Evolutionary conservation across 148 eudicot genomes (phyloP), one percentile per base, ranked within the genome.

Genomic region (Chenopodium formosanum): DNA sequence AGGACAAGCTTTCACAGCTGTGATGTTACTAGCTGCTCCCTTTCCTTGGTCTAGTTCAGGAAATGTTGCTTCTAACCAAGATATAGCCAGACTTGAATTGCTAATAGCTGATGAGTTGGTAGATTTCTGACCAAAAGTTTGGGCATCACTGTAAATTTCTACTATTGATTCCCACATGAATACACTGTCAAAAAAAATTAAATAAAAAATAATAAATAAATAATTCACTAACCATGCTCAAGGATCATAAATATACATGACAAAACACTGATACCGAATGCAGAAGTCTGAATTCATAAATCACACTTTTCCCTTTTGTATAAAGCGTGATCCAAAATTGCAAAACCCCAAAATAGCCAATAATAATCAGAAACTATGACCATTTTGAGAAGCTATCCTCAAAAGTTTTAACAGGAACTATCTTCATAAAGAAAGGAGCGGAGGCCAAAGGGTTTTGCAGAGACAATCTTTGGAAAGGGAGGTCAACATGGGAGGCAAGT

Each of bases 11-110:
- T 89, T 90, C 74, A 91, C 89, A 67, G 87, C 88, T 74, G 83
- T 83, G 8, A 82, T 76, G 76, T 85, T 86, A 85, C 85, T 92
- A 53, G 82, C 84, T 87, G 82, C 84, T 87, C 88, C 91, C 74
- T 78, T 86, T 82, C 84, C 86, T 80, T 87, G 87, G 78, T 76
- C 83, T 78, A 96, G 84, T 78, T 91, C 97, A 14, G 98, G 95
- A 86, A 96, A 96, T 80, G 97, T 90, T n/a, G 95, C 90, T 87
- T 94, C 99, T 84, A 96, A 86, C 99, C 99, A 96, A 80, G 94
- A 88, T 80, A 96, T 91, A 68, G 98, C 99, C 84, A 88, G 78
- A 70, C 74, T 88, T 53, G 97, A 90, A 87, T 92, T 92, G 68
- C 81, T 91, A 78, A 91, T 81, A 77, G 98, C 92, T 66, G 77